Evolutionary conservation across 441 rosid genomes (phyloP).

Genomic region (Euphorbia celastroides): DNA sequence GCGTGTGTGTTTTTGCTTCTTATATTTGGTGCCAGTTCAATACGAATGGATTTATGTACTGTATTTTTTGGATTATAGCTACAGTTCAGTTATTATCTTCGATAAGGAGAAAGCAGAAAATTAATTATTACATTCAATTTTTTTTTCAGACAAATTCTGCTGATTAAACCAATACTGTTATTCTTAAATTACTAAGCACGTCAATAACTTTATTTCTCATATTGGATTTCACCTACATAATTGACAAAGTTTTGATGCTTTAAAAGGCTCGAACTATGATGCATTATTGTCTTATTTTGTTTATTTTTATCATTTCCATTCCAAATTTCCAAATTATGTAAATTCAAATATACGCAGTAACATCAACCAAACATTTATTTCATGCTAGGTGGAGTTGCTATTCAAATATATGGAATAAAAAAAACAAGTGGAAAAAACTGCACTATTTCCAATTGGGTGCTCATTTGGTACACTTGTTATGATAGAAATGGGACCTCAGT

Average conservation of each 20-base stretch:
- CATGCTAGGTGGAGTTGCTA: too few species aligned
- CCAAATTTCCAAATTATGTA: too few species aligned
- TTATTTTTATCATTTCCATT: background rate
- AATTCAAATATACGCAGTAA: too few species aligned
- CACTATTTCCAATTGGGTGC: too few species aligned
- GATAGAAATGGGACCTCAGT: too few species aligned
- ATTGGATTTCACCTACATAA: too few species aligned
- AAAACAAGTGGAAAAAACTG: too few species aligned
- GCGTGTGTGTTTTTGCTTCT: background rate
- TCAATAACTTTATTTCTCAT: too few species aligned
- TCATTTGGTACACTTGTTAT: too few species aligned
- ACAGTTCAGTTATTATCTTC: background rate
- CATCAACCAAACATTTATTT: too few species aligned
- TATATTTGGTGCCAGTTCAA: background rate
- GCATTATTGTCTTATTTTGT: background rate
- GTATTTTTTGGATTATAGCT: background rate
- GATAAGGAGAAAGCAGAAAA: background rate
- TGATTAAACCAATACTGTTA: background rate
- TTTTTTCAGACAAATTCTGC: background rate
- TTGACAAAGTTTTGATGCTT: background rate
- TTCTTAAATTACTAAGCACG: background rate
- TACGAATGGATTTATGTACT: background rate
- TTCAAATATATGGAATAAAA: too few species aligned
- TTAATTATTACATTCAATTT: too few species aligned
- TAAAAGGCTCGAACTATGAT: background rate